Conservation (phyloP, 495 filamentous ascomycete genomes). For the Wilcoxina mikolae region DNA sequence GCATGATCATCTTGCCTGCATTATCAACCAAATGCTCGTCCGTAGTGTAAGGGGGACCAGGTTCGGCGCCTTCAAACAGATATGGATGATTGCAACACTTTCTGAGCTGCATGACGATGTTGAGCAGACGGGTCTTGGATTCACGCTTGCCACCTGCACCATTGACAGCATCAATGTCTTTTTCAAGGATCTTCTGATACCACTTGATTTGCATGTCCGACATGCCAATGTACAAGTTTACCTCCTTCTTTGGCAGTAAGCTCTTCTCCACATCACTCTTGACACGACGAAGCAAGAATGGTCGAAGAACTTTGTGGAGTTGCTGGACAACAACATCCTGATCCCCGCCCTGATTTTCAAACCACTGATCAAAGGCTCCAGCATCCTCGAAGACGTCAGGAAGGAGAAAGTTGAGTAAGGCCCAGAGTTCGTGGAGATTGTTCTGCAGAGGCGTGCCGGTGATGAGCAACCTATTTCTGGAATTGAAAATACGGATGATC, state of each 20-base stretch:
- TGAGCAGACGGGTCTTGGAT: constrained; percentile 96
- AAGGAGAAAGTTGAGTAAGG: constrained; percentile 86
- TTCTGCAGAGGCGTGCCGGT: constrained; percentile 97
- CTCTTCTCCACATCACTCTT: constrained; percentile 99
- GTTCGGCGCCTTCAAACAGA: constrained; percentile 94
- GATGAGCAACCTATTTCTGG: constrained; percentile 84
- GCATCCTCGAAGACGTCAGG: constrained; percentile 97
- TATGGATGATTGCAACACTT: constrained; percentile 99
- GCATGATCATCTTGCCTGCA: constrained; percentile 91
- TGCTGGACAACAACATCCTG: constrained; percentile 97
- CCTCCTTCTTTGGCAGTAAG: constrained; percentile 88
- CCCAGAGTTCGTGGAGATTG: constrained; percentile 99
- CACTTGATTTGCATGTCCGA: constrained; percentile 98
- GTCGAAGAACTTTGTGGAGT: constrained; percentile 80
- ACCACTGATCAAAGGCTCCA: constrained; percentile 98
- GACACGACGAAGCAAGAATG: constrained; percentile 88
- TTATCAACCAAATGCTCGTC: constrained; percentile 93
- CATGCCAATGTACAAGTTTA: constrained; percentile 97
- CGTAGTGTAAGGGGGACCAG: constrained; percentile 92
- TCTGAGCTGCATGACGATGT: constrained; percentile 98
- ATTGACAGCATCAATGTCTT: constrained; percentile 98
- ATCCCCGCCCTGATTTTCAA: constrained; percentile 71
- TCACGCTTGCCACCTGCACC: constrained; percentile 91
- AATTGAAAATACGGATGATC: constrained; percentile 94
- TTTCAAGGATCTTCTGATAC: constrained; percentile 98